These are phyloP conservation scores for Chaetomium globosum DNA, from an alignment of 2,329 filamentous ascomycete genomes.

Conservation along the genomic window DNA sequence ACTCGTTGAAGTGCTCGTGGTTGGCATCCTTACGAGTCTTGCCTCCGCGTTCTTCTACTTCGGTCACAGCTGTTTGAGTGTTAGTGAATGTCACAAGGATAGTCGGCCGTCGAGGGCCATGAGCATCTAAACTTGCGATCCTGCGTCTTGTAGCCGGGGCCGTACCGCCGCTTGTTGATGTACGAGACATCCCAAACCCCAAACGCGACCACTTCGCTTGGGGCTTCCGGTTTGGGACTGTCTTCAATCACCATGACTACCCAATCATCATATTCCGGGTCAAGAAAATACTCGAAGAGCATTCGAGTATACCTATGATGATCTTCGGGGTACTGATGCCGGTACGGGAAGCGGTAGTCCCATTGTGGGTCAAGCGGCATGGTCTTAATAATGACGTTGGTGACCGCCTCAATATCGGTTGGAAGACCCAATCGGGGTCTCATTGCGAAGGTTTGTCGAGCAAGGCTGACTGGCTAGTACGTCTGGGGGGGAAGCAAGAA, in stretches of 20 bases:
- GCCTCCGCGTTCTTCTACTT: slow-evolving; percentile 33
- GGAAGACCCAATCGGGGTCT: slow-evolving; percentile 33
- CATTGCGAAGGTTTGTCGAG: slow-evolving; percentile 22
- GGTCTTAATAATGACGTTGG: slow-evolving; percentile 33
- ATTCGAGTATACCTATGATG: slow-evolving; percentile 35
- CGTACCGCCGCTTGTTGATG: slow-evolving; percentile 32
- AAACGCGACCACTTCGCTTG: slow-evolving; percentile 30
- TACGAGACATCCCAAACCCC: slow-evolving; percentile 36
- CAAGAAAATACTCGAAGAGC: slow-evolving; percentile 35
- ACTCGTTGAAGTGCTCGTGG: slow-evolving; percentile 33
- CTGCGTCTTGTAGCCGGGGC: slow-evolving; percentile 32
- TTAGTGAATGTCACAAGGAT: slow-evolving; percentile 13
- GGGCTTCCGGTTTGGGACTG: slow-evolving; percentile 21
- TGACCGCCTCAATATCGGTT: slow-evolving; percentile 33
- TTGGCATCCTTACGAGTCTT: slow-evolving; percentile 34
- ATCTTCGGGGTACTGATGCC: slow-evolving; percentile 32
- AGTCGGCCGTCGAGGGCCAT: neutral
- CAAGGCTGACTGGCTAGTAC: neutral
- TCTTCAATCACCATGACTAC: slow-evolving; percentile 37
- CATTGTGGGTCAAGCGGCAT: slow-evolving; percentile 37
- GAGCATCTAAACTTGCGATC: slow-evolving; percentile 32
- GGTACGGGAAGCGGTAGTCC: slow-evolving; percentile 36
- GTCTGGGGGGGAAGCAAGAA: neutral
- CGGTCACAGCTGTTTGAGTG: slow-evolving; percentile 28
- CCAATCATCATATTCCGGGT: slow-evolving; percentile 35